These are phyloP conservation scores for Tephrocybe sp. DNA, from an alignment of 768 basidiomycete species.

Conservation along the genomic window DNA sequence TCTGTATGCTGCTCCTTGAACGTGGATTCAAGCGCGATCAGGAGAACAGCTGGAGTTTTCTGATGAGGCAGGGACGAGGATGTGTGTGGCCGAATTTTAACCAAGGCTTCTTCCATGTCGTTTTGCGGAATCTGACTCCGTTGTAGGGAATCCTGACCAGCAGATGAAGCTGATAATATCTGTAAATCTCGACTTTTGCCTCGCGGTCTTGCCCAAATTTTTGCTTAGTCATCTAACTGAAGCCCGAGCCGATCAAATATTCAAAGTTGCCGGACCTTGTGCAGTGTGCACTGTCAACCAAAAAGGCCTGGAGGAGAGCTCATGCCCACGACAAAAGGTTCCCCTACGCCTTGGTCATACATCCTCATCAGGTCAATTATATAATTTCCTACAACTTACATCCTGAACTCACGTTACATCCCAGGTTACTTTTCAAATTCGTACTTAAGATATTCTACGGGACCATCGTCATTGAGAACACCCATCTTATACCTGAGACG, in stretches of 20 bases:
- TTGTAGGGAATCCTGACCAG: neutral
- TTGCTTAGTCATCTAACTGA: slow-evolving; percentile 30
- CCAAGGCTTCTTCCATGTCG: slow-evolving; percentile 64
- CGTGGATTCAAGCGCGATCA: slow-evolving; percentile 83
- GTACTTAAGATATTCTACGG: slow-evolving; percentile 93
- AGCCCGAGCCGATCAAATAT: slow-evolving; percentile 7
- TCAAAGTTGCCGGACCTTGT: neutral
- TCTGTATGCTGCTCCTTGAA: slow-evolving; percentile 69
- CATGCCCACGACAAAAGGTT: slow-evolving; percentile 27
- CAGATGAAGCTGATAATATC: slow-evolving; percentile 11
- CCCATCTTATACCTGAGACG: slow-evolving; percentile 64
- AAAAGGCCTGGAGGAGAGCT: too few relatives aligned
- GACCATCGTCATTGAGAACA: slow-evolving; percentile 82
- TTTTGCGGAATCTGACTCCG: neutral
- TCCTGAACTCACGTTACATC: neutral
- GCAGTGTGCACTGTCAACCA: too few relatives aligned
- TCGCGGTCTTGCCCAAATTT: slow-evolving; percentile 20
- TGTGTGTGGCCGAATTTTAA: slow-evolving; percentile 87
- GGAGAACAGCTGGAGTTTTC: slow-evolving; percentile 83
- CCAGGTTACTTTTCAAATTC: slow-evolving; percentile 71
- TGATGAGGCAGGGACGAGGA: slow-evolving; percentile 83
- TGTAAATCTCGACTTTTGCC: neutral
- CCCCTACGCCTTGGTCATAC: slow-evolving; percentile 60
- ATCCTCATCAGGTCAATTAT: slow-evolving; percentile 57
- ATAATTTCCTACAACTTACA: neutral